Conservation (phyloP, 176 grass and related monocot species). For the Saccharum officinarum region DNA sequence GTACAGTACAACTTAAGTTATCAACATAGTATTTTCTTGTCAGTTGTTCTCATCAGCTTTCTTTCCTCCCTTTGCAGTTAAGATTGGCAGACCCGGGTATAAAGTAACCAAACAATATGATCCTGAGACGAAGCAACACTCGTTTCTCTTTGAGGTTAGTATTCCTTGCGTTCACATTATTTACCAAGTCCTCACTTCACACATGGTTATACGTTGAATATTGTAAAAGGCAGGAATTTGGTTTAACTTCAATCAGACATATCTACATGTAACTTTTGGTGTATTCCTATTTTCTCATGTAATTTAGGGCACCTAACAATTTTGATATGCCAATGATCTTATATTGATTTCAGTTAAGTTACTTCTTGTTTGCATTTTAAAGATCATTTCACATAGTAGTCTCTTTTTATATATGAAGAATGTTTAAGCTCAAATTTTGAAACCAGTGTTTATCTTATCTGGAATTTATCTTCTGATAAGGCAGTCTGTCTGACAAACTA, state of each 20-base stretch:
- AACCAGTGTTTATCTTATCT: not conserved
- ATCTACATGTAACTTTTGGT: not conserved
- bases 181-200: not conserved
- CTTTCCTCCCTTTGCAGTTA: slow-evolving; percentile 64
- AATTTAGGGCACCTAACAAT: slow-evolving; percentile 7
- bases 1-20: not conserved
- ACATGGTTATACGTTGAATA: not conserved
- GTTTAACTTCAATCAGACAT: not conserved
- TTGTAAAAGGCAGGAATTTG: not conserved
- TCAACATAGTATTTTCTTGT: not conserved
- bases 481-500: not conserved
- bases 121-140: slow-evolving; percentile 77
- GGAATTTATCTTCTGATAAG: slow-evolving; percentile 2
- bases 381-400: slow-evolving; percentile 9
- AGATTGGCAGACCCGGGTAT: slow-evolving; percentile 95
- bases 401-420: not conserved
- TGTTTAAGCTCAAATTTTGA: not conserved
- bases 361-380: slow-evolving; percentile 9
- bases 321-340: slow-evolving; percentile 26
- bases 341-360: slow-evolving; percentile 19
- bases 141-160: slow-evolving; percentile 91
- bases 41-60: slow-evolving; percentile 19
- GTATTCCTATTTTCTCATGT: not conserved
- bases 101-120: slow-evolving; percentile 94
- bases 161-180: not conserved